phyloP scores from a whole-genome alignment of 2,329 filamentous ascomycete species.

The Botrytis byssoidea region DNA sequence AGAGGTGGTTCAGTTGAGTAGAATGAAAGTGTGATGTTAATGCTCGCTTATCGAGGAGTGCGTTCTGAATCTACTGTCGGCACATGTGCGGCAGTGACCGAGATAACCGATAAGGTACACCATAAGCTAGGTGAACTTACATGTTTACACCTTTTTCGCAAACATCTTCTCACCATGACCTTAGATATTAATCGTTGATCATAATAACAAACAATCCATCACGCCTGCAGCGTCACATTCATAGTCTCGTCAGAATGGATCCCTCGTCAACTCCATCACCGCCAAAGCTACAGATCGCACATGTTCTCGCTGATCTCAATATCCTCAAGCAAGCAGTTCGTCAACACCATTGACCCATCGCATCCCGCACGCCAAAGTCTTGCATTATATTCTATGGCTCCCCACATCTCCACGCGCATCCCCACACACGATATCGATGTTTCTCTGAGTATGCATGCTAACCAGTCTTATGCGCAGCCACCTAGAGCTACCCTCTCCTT shows the following conservation, averaged over 20 bases:
- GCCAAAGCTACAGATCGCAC: slow-evolving; percentile 15
- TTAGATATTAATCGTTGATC: neutral
- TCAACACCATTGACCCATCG: neutral
- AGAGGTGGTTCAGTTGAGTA: neutral
- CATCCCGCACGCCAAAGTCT: neutral
- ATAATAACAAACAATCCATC: neutral
- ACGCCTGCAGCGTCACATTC: neutral
- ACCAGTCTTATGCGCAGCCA: slow-evolving; percentile 3
- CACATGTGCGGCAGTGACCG: neutral
- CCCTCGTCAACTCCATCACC: neutral
- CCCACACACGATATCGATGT: neutral
- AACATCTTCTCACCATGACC: neutral
- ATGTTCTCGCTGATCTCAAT: slow-evolving; percentile 22
- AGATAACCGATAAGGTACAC: slow-evolving; percentile 7
- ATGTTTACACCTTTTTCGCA: neutral
- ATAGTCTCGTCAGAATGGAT: neutral
- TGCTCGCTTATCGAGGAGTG: neutral
- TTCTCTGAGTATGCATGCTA: neutral
- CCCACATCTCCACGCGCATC: neutral
- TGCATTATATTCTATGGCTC: neutral
- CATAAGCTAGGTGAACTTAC: neutral
- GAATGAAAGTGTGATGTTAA: neutral
- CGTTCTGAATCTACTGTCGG: neutral
- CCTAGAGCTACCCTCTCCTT: slow-evolving; percentile 9
- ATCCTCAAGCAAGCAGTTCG: slow-evolving; percentile 19